Percentiles rank a stretch among this genome's conserved stretches.
Evolutionary conservation across 1,284 basidiomycete genomes (phyloP).

Genomic region (Athelia sp.): DNA sequence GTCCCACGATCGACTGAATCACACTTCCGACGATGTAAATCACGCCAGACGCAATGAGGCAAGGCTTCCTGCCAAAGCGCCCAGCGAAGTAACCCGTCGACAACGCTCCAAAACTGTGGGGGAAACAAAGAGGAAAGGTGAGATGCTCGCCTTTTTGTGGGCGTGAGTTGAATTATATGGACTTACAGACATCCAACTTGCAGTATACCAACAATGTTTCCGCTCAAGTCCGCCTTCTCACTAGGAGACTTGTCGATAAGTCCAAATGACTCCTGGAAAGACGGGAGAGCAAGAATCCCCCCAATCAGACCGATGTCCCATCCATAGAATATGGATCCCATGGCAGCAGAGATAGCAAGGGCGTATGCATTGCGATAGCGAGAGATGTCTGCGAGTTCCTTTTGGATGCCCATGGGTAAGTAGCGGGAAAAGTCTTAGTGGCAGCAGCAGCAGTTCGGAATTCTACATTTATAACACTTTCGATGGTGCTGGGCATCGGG

Average conservation of each 20-base stretch:
- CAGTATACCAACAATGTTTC: slow-evolving; percentile 54
- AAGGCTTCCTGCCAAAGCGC: slow-evolving; percentile 40
- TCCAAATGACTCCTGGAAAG: slow-evolving; percentile 44
- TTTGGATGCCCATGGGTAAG: slow-evolving; percentile 19
- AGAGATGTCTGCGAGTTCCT: slow-evolving; percentile 18
- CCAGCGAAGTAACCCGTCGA: slow-evolving; percentile 35
- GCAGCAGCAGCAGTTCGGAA: too few species aligned
- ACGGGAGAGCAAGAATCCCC: slow-evolving; percentile 37
- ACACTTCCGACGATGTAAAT: slow-evolving; percentile 53
- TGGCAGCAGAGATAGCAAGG: slow-evolving; percentile 37
- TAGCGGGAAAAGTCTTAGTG: neutral
- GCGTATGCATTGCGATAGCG: slow-evolving; percentile 40
- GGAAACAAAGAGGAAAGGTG: too few species aligned
- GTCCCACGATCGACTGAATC: slow-evolving; percentile 42
- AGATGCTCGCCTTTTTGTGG: too few species aligned
- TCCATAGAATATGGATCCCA: slow-evolving; percentile 41
- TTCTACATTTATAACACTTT: too few species aligned
- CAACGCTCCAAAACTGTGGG: slow-evolving; percentile 41
- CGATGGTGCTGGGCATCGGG: too few species aligned
- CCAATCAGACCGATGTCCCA: slow-evolving; percentile 41
- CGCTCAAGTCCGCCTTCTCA: slow-evolving; percentile 34
- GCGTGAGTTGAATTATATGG: too few species aligned
- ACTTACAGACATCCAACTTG: slow-evolving; percentile 58
- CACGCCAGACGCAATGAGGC: slow-evolving; percentile 43
- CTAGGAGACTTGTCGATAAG: slow-evolving; percentile 29